Percentiles rank a stretch among this genome's conserved stretches.
Conservation (phyloP, 768 basidiomycete species). For the Tylopilus felleus region DNA sequence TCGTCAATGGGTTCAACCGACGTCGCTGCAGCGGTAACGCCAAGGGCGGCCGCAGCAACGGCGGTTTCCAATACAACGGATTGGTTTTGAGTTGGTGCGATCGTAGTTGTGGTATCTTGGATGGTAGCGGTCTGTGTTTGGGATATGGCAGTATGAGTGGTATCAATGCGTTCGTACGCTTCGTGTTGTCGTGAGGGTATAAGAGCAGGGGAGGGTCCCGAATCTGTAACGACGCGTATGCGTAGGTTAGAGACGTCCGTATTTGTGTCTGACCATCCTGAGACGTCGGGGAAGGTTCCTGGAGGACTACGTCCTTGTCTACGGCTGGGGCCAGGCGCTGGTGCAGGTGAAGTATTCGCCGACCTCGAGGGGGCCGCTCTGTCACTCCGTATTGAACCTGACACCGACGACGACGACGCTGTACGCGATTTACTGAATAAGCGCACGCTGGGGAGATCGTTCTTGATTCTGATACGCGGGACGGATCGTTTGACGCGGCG, state of each 20-base stretch:
- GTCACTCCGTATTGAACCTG: conserved; percentile 30
- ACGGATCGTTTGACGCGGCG: conserved; percentile 31
- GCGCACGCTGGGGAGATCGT: conserved; percentile 29
- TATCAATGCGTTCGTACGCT: conserved; percentile 10
- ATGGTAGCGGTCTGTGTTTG: conserved; percentile 1
- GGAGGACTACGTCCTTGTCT: conserved; percentile 27
- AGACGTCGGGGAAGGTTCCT: conserved; percentile 25
- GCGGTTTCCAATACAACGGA: conserved; percentile 3
- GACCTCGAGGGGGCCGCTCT: conserved; percentile 29
- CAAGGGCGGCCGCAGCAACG: background rate
- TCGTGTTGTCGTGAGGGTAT: conserved; percentile 24
- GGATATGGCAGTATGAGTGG: conserved; percentile 7
- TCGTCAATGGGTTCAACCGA: conserved; percentile 9
- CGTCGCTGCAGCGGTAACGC: background rate
- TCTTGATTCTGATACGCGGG: conserved; percentile 31
- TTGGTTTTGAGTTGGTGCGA: conserved; percentile 13
- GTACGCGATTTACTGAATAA: conserved; percentile 21
- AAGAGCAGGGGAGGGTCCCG: conserved; percentile 26
- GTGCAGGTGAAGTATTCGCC: conserved; percentile 15
- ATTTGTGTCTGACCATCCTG: conserved; percentile 32
- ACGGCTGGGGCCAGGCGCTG: conserved; percentile 17
- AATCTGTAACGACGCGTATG: conserved; percentile 10
- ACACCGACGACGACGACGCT: conserved; percentile 11
- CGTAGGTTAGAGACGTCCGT: conserved; percentile 24
- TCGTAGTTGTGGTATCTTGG: conserved; percentile 8